Evolutionary conservation across 371 early-diverging fungal species (phyloP), one percentile per base, ranked within the genome.

Genomic region (Basidiobolus meristosporus): DNA sequence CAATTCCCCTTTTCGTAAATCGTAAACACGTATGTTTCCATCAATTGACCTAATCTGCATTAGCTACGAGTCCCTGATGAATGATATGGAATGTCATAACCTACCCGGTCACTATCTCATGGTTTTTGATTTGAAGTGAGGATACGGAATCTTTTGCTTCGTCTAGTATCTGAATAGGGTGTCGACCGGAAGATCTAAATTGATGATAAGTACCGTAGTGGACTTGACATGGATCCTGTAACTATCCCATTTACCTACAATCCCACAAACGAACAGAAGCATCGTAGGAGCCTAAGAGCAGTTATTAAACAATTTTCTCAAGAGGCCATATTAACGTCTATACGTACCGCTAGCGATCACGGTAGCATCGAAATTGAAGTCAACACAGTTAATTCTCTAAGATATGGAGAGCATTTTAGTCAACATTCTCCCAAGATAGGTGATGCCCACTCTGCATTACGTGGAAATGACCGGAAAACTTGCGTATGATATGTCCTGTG

Each of bases 251-350:
- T 41, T 56, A 60, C 73, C 73, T 63, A 47, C 68, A 70, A 46
- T 95, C 96, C 92, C 92, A 92, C 32, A 86, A 54, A 26, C 82
- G 62, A 18, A 95, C 78, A 0, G 85, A 77, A 2, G 87, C 75
- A 56, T 95, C 96, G 51, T 82, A 89, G 2, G 88, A 87, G 2
- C 86, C 86, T 65, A 40, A 33, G 35, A 18, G 28, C 37, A 38
- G 17, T 26, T 40, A 40, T 7, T 20, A 19, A 4, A 21, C 17
- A 18, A 31, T 9, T 38, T 20, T 12, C n/a, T n/a, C n/a, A n/a
- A n/a, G n/a, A n/a, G n/a, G n/a, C n/a, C n/a, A n/a, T n/a, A n/a
- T n/a, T n/a, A n/a, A n/a, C n/a, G n/a, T n/a, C n/a, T n/a, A n/a
- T n/a, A n/a, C 42, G 31, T 58, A 65, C 67, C 83, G 45, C 84